Conservation (phyloP, 2,329 filamentous ascomycete species). For the Neofusicoccum kwambonambiense region DNA sequence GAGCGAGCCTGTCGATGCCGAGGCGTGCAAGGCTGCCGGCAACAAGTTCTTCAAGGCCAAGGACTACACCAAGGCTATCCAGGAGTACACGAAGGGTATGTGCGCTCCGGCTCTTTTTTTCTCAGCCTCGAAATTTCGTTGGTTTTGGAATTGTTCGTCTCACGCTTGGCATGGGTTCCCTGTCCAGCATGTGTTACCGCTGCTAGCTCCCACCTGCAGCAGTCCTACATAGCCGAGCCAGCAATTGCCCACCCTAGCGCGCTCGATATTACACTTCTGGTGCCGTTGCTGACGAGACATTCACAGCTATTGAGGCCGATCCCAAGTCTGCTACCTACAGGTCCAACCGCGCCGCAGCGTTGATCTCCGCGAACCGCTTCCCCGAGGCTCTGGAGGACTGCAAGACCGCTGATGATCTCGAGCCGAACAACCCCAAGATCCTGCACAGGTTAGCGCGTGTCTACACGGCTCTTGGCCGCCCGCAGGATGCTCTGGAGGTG, state of each 20-base stretch:
- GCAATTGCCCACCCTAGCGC: conserved; percentile 17
- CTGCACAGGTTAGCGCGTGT: conserved; percentile 84
- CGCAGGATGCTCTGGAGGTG: conserved; percentile 80
- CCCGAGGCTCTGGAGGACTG: conserved; percentile 82
- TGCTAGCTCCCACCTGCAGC: not conserved
- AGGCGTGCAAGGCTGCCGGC: conserved; percentile 85
- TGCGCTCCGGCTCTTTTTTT: conserved; percentile 21
- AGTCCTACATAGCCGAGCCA: not conserved
- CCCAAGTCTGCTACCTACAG: conserved; percentile 85
- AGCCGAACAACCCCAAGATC: conserved; percentile 84
- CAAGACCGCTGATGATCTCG: conserved; percentile 75
- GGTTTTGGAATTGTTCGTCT: not conserved
- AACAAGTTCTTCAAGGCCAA: conserved; percentile 98
- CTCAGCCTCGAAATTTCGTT: not conserved
- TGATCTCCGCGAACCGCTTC: conserved; percentile 83
- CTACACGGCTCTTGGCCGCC: conserved; percentile 81
- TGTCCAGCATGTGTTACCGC: not conserved
- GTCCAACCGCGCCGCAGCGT: conserved; percentile 91
- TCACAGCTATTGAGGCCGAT: conserved; percentile 78
- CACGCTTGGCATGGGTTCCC: not conserved
- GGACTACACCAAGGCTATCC: conserved; percentile 82
- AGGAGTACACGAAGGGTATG: conserved; percentile 92
- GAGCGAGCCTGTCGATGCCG: conserved; percentile 66
- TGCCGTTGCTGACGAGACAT: not conserved
- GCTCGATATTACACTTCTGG: conserved; percentile 18